A percentile compares a stretch with the other conserved stretches of the same genome.
Conservation (phyloP, 129 eudicot genomes). For the Helichrysum umbraculigerum region DNA sequence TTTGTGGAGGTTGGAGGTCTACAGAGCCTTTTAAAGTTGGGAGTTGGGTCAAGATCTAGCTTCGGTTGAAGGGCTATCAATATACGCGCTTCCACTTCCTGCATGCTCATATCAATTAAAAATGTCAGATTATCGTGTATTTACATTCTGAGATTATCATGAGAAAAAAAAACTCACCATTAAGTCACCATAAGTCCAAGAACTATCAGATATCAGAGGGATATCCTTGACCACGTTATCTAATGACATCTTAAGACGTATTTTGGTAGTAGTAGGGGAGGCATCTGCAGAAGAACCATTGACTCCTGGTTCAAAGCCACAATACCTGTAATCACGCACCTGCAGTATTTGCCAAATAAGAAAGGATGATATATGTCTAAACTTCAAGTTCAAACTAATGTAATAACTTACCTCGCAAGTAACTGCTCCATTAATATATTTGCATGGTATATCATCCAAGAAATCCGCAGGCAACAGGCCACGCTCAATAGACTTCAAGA, state of each 20-base stretch:
- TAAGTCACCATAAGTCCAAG: conserved; percentile 97
- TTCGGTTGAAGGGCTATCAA: conserved; percentile 81
- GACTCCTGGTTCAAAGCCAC: conserved; percentile 51
- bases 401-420: conserved; percentile 71
- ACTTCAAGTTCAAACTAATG: not conserved
- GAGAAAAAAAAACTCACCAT: conserved; percentile 56
- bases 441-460: conserved; percentile 94
- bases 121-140: conserved; percentile 12
- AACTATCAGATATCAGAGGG: conserved; percentile 67
- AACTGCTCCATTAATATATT: conserved; percentile 67
- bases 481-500: conserved; percentile 80
- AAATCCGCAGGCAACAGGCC: conserved; percentile 87
- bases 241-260: conserved; percentile 79
- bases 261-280: conserved; percentile 49
- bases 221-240: conserved; percentile 95
- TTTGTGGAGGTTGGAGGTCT: conserved; percentile 40
- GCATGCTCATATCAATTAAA: conserved; percentile 22
- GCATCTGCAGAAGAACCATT: conserved; percentile 42
- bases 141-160: conserved; percentile 6
- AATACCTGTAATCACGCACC: conserved; percentile 86
- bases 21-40: conserved; percentile 69
- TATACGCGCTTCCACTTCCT: conserved; percentile 94
- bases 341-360: conserved; percentile 37
- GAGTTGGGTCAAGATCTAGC: conserved; percentile 73
- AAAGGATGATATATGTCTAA: not conserved